Percentiles rank a stretch among this genome's conserved stretches.
These are phyloP conservation scores for Fusarium kyushuense DNA, from an alignment of 2,329 filamentous ascomycete genomes.

Conservation along the genomic window DNA sequence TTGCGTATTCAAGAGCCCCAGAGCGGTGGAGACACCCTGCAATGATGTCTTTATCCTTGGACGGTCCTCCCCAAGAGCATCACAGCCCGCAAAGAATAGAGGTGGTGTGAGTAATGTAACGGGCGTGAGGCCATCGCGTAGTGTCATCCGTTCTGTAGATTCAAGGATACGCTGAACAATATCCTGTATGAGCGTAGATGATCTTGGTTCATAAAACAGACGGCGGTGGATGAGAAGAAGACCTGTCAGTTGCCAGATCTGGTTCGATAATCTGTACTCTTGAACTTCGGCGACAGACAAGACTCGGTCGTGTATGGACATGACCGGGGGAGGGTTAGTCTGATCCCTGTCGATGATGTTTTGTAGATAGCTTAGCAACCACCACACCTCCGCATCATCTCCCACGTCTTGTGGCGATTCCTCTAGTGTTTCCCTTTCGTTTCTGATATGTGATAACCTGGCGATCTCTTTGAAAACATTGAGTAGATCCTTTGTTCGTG, in stretches of 20 bases:
- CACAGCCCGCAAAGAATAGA: conserved; percentile 33
- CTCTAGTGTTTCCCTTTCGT: background rate
- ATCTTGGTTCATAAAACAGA: conserved; percentile 21
- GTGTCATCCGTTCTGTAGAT: conserved; percentile 23
- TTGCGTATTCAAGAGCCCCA: conserved; percentile 30
- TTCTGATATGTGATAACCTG: background rate
- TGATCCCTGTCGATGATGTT: conserved; percentile 29
- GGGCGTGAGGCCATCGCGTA: conserved; percentile 32
- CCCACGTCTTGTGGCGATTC: background rate
- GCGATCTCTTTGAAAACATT: conserved; percentile 38
- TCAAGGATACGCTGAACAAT: conserved; percentile 20
- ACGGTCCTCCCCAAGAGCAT: conserved; percentile 27
- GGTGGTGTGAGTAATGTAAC: conserved; percentile 32
- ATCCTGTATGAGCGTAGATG: conserved; percentile 15
- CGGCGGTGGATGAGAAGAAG: conserved; percentile 34
- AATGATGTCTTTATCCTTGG: conserved; percentile 25
- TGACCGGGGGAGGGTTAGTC: conserved; percentile 22
- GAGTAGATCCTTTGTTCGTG: conserved; percentile 29
- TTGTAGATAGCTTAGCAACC: conserved; percentile 28
- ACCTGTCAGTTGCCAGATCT: conserved; percentile 35
- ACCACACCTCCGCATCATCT: conserved; percentile 17
- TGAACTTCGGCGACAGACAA: conserved; percentile 25
- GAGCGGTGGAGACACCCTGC: conserved; percentile 26
- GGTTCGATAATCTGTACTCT: conserved; percentile 35
- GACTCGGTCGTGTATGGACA: conserved; percentile 21